Base-by-base conservation (phyloP, 2,329 filamentous ascomycete genomes). In the Aspergillus viridinutans region DNA sequence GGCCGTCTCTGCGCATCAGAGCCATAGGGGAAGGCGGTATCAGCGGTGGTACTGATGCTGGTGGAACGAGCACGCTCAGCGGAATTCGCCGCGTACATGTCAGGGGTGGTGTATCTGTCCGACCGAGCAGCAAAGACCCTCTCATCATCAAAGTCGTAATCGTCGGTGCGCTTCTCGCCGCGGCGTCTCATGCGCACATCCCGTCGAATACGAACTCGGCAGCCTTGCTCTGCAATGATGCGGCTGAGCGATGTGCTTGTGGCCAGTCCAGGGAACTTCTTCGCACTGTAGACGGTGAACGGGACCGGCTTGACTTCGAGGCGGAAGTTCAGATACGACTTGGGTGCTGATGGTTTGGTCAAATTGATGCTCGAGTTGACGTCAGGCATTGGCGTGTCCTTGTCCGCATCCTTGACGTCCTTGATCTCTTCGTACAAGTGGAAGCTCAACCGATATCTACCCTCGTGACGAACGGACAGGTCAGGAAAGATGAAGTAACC, bases 401-500 rank as follows among this genome's bases (percentile, higher is more conserved):
- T 76, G 66, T 95, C 90, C 56, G 86, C 83, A 74, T 97, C 92
- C 72, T 88, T 87, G 57, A 84, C 78, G 56, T 95, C 88, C 80
- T 96, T 96, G 70, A 92, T 87, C 71, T 96, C 90, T 78, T 99
- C 94, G 67, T 94, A 97, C 35, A 99, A 79, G 67, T 91, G 92
- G 76, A 99, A 97, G 60, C 87, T 90, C 54, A 99, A 78, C n/a
- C 88, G 83, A 74, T 97, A 99, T 64, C 88, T 87, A 60, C 94
- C 94, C 75, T 99, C 94, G 69, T 99, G 93, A 56, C 94, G 88
- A 50, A 99, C 93, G 0, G 93, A 97, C 28, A 97, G 80, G 74
- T 99, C 94, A 3, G 94, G 94, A 72, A 99, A 99, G 73, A 99
- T 90, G 75, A 99, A 99, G 75, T 97, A 99, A 54, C 92, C 94